A percentile compares a stretch with the other conserved stretches of the same genome.
These are phyloP conservation scores for Chalara sp. DNA, from an alignment of 2,329 filamentous ascomycete species.

Conservation along the genomic window DNA sequence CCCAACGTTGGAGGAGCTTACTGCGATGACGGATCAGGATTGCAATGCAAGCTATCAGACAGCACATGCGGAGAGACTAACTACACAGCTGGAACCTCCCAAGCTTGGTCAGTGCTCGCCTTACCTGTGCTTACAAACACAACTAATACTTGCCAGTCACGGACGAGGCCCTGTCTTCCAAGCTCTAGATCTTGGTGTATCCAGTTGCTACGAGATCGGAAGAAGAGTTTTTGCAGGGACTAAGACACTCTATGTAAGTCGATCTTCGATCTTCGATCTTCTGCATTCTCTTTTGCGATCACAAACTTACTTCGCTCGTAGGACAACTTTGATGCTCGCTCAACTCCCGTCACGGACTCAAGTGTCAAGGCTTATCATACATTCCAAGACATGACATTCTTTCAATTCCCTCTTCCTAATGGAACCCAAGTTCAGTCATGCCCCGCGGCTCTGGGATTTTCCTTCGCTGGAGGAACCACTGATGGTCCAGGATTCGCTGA, in stretches of 20 bases:
- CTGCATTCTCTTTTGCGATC: too few species aligned
- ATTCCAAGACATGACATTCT: slow-evolving; percentile 77
- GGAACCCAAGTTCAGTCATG: slow-evolving; percentile 68
- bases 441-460: slow-evolving; percentile 80
- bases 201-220: slow-evolving; percentile 72
- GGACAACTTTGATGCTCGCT: slow-evolving; percentile 21
- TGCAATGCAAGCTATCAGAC: slow-evolving; percentile 67
- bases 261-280: not conserved
- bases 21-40: slow-evolving; percentile 77
- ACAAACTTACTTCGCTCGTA: not conserved
- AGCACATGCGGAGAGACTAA: slow-evolving; percentile 71
- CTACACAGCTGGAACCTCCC: slow-evolving; percentile 33
- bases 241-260: slow-evolving; percentile 43
- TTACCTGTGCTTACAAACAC: slow-evolving; percentile 22
- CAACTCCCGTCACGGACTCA: slow-evolving; percentile 47
- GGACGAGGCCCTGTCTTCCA: slow-evolving; percentile 64
- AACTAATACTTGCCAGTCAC: slow-evolving; percentile 52
- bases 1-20: slow-evolving; percentile 82
- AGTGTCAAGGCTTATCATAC: slow-evolving; percentile 76
- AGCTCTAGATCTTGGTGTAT: slow-evolving; percentile 61
- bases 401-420: slow-evolving; percentile 66
- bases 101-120: not conserved
- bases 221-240: slow-evolving; percentile 60
- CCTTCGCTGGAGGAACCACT: slow-evolving; percentile 85
- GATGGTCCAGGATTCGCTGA: slow-evolving; percentile 89